Evolutionary conservation across 2,329 filamentous ascomycete species (phyloP), one percentile per base, ranked within the genome.

Genomic region (Ophiocordyceps robertsii): DNA sequence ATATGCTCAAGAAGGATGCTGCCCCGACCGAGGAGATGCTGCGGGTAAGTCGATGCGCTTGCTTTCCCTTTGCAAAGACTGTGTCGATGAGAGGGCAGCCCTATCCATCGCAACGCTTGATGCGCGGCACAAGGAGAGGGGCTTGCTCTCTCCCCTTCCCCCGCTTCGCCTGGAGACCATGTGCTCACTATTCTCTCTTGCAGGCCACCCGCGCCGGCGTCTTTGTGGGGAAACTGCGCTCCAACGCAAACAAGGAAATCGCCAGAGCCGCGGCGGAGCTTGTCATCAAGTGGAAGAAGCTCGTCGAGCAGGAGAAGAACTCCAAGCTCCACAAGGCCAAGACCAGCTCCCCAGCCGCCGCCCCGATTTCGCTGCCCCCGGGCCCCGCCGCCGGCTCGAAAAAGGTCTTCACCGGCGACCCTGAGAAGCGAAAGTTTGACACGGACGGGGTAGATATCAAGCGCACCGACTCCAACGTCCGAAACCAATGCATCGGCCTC

Each of bases 161-260:
- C 13, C 33, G 17, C 9, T 17, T 6, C 17, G 16, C 33, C 17
- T 16, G 19, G 14, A 12, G 27, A 27, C 8, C 37, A 9, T 27
- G 37, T 38, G 16, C 37, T 27, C 24, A 27, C 24, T 9, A 27
- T 38, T 41, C 14, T 31, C 33, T 38, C 32, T 9, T 39, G 42
- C 46, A 82, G 79, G 72, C 83, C 36, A 96, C 90, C n/a, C 84
- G 83, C 53, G 90, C 94, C 41, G 92, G 92, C 53, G 82, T 95
- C 50, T 79, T 83, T 40, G 84, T 96, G 48, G 90, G 89, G 61
- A 90, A 88, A 60, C 76, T 82, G 40, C 72, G 79, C 42, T 65
- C 83, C 46, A 88, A 93, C 61, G 63, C 79, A 44, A 83, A 93
- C 69, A 88, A 85, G 61, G 79, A 89, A 37, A 82, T 96, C 52